phyloP scores from a whole-genome alignment of 441 rosid genomes.

The Adansonia grandidieri region DNA sequence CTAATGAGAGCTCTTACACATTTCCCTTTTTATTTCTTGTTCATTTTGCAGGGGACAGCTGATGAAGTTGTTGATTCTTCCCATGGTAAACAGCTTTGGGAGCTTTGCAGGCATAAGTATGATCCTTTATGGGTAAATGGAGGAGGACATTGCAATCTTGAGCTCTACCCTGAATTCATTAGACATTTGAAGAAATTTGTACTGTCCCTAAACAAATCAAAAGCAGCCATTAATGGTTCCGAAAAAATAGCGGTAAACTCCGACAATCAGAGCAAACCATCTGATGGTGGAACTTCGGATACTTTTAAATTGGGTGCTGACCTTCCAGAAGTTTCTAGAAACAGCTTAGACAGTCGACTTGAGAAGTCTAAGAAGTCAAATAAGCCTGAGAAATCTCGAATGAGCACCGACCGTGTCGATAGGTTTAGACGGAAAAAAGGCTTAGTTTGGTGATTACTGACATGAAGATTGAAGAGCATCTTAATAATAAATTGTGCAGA shows the following conservation, averaged over 20 bases:
- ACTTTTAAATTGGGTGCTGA: constrained; percentile 65
- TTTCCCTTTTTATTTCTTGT: background rate
- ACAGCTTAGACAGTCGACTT: constrained; percentile 89
- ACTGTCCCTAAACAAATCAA: constrained; percentile 57
- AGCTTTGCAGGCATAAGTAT: constrained; percentile 80
- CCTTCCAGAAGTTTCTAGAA: constrained; percentile 75
- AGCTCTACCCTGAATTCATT: constrained; percentile 84
- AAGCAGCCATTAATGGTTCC: constrained; percentile 42
- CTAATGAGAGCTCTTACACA: background rate
- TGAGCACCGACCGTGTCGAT: constrained; percentile 87
- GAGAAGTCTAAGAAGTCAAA: constrained; percentile 69
- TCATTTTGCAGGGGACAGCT: constrained; percentile 69
- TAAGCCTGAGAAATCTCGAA: constrained; percentile 91
- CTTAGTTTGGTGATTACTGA: constrained; percentile 63
- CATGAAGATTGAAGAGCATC: constrained; percentile 28
- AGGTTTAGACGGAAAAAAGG: constrained; percentile 74
- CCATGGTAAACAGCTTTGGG: constrained; percentile 87
- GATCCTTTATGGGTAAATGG: constrained; percentile 90
- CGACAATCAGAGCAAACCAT: constrained; percentile 50
- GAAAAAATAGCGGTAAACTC: constrained; percentile 41
- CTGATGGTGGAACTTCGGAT: constrained; percentile 50
- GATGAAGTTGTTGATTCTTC: constrained; percentile 92
- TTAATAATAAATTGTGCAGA: constrained; percentile 33
- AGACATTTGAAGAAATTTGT: constrained; percentile 82
- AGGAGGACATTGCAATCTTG: constrained; percentile 92